Base-by-base conservation (phyloP, 768 basidiomycete species). In the Tulasnella sp. region DNA sequence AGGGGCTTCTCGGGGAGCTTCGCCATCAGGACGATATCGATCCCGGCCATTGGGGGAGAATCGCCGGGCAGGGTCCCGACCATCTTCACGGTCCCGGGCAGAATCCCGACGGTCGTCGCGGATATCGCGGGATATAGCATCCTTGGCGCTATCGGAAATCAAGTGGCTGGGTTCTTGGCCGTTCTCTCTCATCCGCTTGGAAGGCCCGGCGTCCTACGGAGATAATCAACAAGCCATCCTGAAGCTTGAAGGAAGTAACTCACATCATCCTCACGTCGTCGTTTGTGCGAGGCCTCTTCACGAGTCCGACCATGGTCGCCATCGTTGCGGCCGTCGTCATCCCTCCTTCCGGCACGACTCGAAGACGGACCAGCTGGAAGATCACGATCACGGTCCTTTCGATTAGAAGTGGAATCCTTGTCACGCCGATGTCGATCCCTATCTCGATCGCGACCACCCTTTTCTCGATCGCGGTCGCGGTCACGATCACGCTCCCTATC, bases 221-320 rank as follows among this genome's bases (percentile, higher is more conserved):
- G 12, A 9, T 6, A 2, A 7, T 40, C 7, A 36, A 27, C 12
- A 21, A 9, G 59, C 12, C 1, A 39, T 8, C 17, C 15, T 14
- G n/a, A 34, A 21, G 56, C 7, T 25, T 1, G n/a, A 59, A 31
- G 41, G 14, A 31, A 37, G 37, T 9, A 36, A 36, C 46, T 11
- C 41, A 60, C 59, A 31, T 60, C 60, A 4, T 61, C 60, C 37
- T 42, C 59, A 12, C 60, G 35, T 19, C 60, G 57, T 25, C 60
- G 60, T 35, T 61, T 61, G 48, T 61, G 59, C 12, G 60, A 59
- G 17, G 6, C 17, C 19, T 61, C 58, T 14, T 61, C 41, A 29
- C 17, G 9, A 6, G n/a, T 27, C 25, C 21, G 25, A 27, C 39
- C 37, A 25, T 21, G 27, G 3, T n/a, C 14, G 17, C 23, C 42